Evolutionary conservation across 768 basidiomycete species (phyloP), one percentile per base, ranked within the genome.

Genomic region (Russula virescens): DNA sequence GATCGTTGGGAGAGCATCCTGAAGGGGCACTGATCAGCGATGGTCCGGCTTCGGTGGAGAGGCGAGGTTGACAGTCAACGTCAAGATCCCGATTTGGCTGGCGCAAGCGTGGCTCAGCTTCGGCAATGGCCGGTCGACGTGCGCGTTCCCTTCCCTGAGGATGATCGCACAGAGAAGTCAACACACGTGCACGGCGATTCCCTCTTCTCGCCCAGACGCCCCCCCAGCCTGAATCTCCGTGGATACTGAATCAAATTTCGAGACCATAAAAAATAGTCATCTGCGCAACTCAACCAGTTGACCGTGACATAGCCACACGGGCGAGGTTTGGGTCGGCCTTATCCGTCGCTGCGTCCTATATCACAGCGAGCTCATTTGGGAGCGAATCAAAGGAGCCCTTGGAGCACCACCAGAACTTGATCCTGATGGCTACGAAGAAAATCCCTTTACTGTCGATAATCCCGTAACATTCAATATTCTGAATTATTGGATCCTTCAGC

Each of bases 341-440:
- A 82, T 85, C 0, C 85, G 91, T n/a, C 80, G 79, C 58, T 93
- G 91, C 68, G 82, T 96, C 68, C 77, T 89, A 23, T 75, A 82
- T 26, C 87, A 86, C 66, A 88, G 86, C 16, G 93, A 95, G 69
- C 83, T 93, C 45, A 86, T 95, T 59, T 97, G 94, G 94, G 92
- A 95, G 72, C 83, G 92, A 60, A 77, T 95, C 69, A 94, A 94
- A 69, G 88, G 85, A 34, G 92, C 90, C 0, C 77, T 97, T 1
- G 94, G 94, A 5, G 87, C 94, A 5, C 93, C 94, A 11, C 87
- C 87, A 0, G 92, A 95, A 69, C 77, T 95, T 23, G 87, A 91
- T 67, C 74, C 84, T 34, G 86, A 88, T 49, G 80, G 79, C 28
- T 69, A 73, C 21, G 69, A 68, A 5, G 63, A 66, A 43, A 68